These are phyloP conservation scores for Tylopilus orsonianus DNA, from an alignment of 1,284 basidiomycete species.

Conservation along the genomic window DNA sequence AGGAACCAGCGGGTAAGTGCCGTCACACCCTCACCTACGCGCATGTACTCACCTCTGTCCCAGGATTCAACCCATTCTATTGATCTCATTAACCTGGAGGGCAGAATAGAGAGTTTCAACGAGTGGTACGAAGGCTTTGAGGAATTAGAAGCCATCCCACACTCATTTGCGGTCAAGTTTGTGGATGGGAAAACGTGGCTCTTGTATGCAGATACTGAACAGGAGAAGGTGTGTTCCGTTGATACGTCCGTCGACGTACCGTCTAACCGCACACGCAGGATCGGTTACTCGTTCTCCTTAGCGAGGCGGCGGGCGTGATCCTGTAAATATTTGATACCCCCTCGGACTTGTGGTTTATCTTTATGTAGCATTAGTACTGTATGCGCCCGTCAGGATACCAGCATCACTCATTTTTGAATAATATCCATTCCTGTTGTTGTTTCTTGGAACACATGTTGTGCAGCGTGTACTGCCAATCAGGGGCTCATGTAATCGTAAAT, in stretches of 20 bases:
- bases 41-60: constrained; percentile 5
- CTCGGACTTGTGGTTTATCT: constrained; percentile 8
- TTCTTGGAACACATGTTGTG: too few relatives aligned
- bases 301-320: constrained; percentile 33
- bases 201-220: constrained; percentile 64
- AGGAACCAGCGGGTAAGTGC: constrained; percentile 52
- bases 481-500: too few relatives aligned
- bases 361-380: constrained; percentile 22
- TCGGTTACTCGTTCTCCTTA: constrained; percentile 30
- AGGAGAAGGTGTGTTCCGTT: constrained; percentile 56
- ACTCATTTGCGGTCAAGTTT: constrained; percentile 70
- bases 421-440: too few relatives aligned
- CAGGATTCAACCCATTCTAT: constrained; percentile 50
- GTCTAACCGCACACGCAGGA: constrained; percentile 24
- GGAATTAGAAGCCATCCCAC: constrained; percentile 65
- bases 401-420: constrained; percentile 12
- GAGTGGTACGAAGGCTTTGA: constrained; percentile 76
- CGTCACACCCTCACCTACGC: background rate
- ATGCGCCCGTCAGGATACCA: constrained; percentile 15
- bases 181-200: constrained; percentile 52
- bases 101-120: constrained; percentile 45
- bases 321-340: constrained; percentile 18
- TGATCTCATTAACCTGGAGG: constrained; percentile 51
- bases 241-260: background rate
- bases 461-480: too few relatives aligned